phyloP scores from a whole-genome alignment of 2,329 filamentous ascomycete genomes.

The Colletotrichum gloeosporioides region DNA sequence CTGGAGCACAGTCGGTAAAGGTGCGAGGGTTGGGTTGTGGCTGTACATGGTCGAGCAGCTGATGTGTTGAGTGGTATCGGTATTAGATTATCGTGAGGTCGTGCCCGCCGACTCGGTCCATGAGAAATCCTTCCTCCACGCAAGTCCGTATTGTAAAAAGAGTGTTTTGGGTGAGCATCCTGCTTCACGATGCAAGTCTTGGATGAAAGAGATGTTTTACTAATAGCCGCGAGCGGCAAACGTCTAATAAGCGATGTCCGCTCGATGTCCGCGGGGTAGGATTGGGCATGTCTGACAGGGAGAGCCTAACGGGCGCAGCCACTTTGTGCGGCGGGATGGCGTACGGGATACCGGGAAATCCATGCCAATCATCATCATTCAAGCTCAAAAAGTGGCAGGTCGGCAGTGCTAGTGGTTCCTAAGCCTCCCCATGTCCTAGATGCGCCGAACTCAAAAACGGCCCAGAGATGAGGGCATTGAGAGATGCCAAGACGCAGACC shows the following conservation, averaged over 20 bases:
- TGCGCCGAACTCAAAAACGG: neutral
- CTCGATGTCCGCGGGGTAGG: neutral
- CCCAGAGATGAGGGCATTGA: neutral
- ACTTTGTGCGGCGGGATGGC: neutral
- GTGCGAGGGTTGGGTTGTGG: constrained; percentile 29
- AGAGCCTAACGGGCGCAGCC: neutral
- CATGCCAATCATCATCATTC: neutral
- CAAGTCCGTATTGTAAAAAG: neutral
- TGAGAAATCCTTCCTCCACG: neutral
- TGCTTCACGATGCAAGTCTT: neutral
- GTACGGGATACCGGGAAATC: neutral
- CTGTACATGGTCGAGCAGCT: neutral
- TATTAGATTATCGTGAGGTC: neutral
- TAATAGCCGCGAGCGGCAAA: neutral
- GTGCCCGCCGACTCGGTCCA: constrained; percentile 1
- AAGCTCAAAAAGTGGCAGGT: neutral
- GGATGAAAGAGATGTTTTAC: neutral
- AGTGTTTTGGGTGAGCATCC: neutral
- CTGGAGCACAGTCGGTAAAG: constrained; percentile 37
- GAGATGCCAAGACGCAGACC: neutral
- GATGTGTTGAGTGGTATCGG: neutral
- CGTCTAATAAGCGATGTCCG: neutral
- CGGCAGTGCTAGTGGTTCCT: neutral
- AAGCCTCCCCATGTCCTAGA: neutral
- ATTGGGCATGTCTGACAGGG: neutral